A percentile compares a stretch with the other conserved stretches of the same genome.
These are phyloP conservation scores for Cytospora mali DNA, from an alignment of 2,329 filamentous ascomycete species.

Conservation along the genomic window DNA sequence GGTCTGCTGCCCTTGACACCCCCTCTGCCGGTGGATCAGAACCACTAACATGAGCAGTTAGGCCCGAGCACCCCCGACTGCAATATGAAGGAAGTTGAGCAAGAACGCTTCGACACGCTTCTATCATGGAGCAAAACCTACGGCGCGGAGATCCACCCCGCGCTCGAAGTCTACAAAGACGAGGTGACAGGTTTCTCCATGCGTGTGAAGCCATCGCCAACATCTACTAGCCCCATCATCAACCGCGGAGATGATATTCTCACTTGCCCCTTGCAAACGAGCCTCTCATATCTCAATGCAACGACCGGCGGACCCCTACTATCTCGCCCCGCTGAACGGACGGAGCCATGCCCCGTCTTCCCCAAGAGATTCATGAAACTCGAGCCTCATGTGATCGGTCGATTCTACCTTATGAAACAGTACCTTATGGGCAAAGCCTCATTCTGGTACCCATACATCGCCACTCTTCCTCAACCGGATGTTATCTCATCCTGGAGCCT, in stretches of 20 bases:
- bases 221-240: constrained; percentile 28
- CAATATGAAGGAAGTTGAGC: constrained; percentile 34
- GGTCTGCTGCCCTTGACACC: too few species aligned
- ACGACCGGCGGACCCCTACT: constrained; percentile 40
- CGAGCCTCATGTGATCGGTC: constrained; percentile 62
- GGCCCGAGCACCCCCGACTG: background rate
- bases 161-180: constrained; percentile 57
- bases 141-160: constrained; percentile 52
- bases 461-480: constrained; percentile 64
- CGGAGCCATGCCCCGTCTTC: constrained; percentile 40
- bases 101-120: constrained; percentile 40
- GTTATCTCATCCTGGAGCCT: constrained; percentile 54
- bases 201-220: constrained; percentile 42
- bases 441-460: constrained; percentile 71
- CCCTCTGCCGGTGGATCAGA: background rate
- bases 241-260: constrained; percentile 49
- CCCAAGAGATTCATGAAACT: constrained; percentile 53
- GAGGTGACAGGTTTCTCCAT: constrained; percentile 56
- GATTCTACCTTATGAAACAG: constrained; percentile 72
- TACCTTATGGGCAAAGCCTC: constrained; percentile 60
- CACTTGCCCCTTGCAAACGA: constrained; percentile 53
- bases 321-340: background rate
- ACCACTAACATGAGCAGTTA: background rate
- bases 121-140: constrained; percentile 51
- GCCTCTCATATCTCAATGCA: constrained; percentile 63